Conservation (phyloP, 352 stramenopile species). For the Thraustochytrium sp. region DNA sequence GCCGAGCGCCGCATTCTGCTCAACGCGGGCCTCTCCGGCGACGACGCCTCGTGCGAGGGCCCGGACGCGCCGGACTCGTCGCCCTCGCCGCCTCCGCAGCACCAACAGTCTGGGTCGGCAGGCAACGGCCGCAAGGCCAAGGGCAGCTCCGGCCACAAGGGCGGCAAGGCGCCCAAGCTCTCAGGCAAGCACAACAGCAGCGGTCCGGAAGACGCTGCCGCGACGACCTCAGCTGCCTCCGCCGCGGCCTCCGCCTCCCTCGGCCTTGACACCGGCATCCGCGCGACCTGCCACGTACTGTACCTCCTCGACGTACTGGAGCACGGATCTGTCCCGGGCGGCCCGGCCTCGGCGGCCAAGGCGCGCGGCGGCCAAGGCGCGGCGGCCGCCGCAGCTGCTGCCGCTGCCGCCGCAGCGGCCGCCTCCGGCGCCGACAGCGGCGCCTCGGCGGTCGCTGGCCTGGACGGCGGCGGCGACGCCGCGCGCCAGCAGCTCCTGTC, state of each 20-base stretch:
- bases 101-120: too few relatives aligned
- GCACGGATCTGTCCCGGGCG: background rate
- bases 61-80: too few relatives aligned
- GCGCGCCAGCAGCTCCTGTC: background rate
- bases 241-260: background rate
- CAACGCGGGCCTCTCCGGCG: background rate
- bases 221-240: background rate
- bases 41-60: background rate
- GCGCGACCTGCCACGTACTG: conserved; percentile 29
- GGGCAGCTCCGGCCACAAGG: too few relatives aligned
- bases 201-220: background rate
- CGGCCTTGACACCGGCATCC: background rate
- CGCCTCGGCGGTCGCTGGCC: background rate
- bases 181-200: background rate
- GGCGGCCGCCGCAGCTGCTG: background rate
- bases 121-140: too few relatives aligned
- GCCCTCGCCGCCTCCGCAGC: too few relatives aligned
- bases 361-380: background rate
- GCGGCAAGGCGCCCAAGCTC: background rate
- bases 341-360: background rate
- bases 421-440: background rate
- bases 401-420: background rate
- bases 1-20: conserved; percentile 72
- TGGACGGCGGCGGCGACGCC: background rate
- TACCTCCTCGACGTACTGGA: conserved; percentile 7